Evolutionary conservation across 495 filamentous ascomycete species (phyloP).

Genomic region (Neurospora sp.): DNA sequence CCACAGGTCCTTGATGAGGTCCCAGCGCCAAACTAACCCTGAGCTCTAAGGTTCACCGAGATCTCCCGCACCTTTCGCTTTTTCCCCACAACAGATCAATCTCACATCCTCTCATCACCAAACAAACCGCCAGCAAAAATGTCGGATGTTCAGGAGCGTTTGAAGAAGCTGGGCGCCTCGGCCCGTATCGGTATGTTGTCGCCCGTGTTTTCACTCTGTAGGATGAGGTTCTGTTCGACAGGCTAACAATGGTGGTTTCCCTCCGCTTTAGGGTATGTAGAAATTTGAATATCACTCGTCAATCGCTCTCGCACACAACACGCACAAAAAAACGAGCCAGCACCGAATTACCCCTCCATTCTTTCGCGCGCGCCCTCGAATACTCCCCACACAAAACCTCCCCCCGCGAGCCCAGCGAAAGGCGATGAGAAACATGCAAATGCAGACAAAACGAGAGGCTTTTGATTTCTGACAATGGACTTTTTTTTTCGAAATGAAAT

Average conservation of each 20-base stretch:
- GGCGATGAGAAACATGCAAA: neutral
- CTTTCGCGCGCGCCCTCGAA: neutral
- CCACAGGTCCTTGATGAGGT: neutral
- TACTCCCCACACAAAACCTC: neutral
- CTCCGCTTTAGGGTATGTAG: conserved; percentile 1
- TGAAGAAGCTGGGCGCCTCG: conserved; percentile 67
- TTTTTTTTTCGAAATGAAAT: conserved; percentile 5
- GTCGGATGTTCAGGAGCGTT: conserved; percentile 56
- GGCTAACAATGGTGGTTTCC: conserved; percentile 3
- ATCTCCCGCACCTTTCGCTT: conserved; percentile 6
- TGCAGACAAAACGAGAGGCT: neutral
- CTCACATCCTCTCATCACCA: conserved; percentile 2
- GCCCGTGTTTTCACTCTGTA: conserved; percentile 1
- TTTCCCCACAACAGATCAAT: conserved; percentile 10
- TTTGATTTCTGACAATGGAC: conserved; percentile 12
- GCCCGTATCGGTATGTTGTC: conserved; percentile 65
- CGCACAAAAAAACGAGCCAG: neutral
- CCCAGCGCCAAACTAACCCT: neutral
- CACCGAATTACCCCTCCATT: neutral
- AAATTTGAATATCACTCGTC: neutral
- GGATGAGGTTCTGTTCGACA: neutral
- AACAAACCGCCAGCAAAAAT: conserved; percentile 35
- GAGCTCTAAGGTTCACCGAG: conserved; percentile 12
- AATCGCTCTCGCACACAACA: neutral
- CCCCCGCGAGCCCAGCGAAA: neutral